A percentile compares a stretch with the other conserved stretches of the same genome.
Conservation (phyloP, 2,329 filamentous ascomycete species). For the Phialophora verrucosa region DNA sequence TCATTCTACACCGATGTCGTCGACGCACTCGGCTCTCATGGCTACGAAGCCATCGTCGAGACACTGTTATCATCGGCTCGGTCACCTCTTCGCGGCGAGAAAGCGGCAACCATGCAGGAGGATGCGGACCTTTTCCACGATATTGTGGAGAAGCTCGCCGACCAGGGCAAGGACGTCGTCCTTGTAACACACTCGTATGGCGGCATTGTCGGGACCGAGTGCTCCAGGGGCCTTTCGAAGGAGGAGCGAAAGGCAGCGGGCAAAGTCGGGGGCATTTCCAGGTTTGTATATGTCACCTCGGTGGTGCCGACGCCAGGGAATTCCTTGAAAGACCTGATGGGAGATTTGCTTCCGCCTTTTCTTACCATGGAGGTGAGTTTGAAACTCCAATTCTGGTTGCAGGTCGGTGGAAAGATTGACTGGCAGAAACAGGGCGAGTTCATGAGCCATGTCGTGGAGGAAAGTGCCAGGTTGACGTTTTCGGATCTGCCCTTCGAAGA, state of each 20-base stretch:
- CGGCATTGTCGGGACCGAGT: constrained; percentile 43
- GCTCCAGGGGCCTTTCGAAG: constrained; percentile 41
- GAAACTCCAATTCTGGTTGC: neutral
- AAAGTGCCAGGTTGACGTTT: constrained; percentile 19
- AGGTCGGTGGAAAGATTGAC: neutral
- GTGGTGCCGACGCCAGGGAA: constrained; percentile 30
- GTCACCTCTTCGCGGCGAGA: constrained; percentile 21
- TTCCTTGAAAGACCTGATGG: constrained; percentile 24
- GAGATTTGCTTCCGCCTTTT: constrained; percentile 12
- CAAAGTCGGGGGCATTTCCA: constrained; percentile 37
- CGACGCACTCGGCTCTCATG: constrained; percentile 41
- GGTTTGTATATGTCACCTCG: constrained; percentile 40
- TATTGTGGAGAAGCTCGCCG: constrained; percentile 38
- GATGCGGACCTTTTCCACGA: constrained; percentile 43
- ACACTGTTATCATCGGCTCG: constrained; percentile 41
- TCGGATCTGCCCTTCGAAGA: constrained; percentile 27
- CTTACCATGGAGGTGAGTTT: constrained; percentile 23
- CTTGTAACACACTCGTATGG: constrained; percentile 46
- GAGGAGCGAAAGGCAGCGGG: constrained; percentile 34
- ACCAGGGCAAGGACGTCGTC: constrained; percentile 41
- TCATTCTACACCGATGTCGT: constrained; percentile 35
- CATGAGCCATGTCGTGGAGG: constrained; percentile 28
- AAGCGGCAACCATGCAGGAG: constrained; percentile 41
- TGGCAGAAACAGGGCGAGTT: constrained; percentile 19
- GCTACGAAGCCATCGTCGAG: constrained; percentile 42